Percentiles rank a stretch among this genome's conserved stretches.
These are phyloP conservation scores for Agrocybe praecox DNA, from an alignment of 768 basidiomycete genomes.

Conservation along the genomic window DNA sequence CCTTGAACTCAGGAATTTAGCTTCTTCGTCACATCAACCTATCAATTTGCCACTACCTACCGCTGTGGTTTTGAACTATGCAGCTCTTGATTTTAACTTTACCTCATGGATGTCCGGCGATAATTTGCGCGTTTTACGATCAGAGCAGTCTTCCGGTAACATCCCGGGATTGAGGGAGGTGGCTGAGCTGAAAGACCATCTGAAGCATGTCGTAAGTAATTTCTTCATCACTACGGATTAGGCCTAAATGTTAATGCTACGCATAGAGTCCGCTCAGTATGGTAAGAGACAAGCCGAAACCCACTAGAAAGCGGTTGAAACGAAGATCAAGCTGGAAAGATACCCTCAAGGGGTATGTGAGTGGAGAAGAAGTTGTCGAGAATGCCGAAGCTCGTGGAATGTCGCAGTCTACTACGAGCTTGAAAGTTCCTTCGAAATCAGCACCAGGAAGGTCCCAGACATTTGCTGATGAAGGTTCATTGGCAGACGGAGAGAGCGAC, in stretches of 20 bases:
- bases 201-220: constrained; percentile 66
- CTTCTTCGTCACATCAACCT: constrained; percentile 33
- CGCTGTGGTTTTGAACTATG: constrained; percentile 86
- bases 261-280: constrained; percentile 82
- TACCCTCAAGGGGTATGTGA: constrained; percentile 49
- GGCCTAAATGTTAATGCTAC: not conserved
- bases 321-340: constrained; percentile 64
- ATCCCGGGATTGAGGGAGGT: constrained; percentile 71
- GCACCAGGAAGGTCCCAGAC: constrained; percentile 19
- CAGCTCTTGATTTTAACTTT: constrained; percentile 96
- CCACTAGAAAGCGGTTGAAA: constrained; percentile 48
- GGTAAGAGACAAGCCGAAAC: constrained; percentile 68
- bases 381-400: constrained; percentile 6
- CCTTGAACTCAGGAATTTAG: constrained; percentile 60
- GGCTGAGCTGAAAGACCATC: constrained; percentile 83
- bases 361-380: constrained; percentile 35
- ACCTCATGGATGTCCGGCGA: constrained; percentile 94
- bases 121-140: constrained; percentile 80
- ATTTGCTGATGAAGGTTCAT: constrained; percentile 47
- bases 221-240: constrained; percentile 2
- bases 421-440: constrained; percentile 28
- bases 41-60: constrained; percentile 67
- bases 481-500: constrained; percentile 60
- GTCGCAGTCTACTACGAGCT: constrained; percentile 24
- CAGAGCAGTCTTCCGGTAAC: constrained; percentile 86